Percentiles rank a stretch among this genome's conserved stretches.
These are phyloP conservation scores for Schizopora paradoxa DNA, from an alignment of 1,284 basidiomycete genomes.

Conservation along the genomic window DNA sequence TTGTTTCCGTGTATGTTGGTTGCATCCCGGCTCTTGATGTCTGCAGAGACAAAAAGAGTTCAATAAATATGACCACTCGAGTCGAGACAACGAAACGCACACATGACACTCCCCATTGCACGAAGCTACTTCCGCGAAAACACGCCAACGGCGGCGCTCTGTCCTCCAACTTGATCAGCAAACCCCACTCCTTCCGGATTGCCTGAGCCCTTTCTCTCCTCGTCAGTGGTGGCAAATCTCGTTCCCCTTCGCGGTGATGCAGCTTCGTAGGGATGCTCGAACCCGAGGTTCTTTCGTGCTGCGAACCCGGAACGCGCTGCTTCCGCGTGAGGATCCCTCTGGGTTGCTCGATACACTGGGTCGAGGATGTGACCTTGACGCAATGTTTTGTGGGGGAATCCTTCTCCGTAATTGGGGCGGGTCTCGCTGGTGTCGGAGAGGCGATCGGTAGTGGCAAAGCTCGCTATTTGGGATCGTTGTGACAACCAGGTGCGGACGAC, in stretches of 20 bases:
- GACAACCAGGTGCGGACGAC: too few species aligned
- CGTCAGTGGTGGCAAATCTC: neutral
- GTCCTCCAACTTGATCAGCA: neutral
- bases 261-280: neutral
- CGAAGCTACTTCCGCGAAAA: too few species aligned
- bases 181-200: neutral
- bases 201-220: neutral
- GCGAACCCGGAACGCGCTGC: neutral
- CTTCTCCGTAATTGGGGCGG: too few species aligned
- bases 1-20: too few species aligned
- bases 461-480: too few species aligned
- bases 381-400: slow-evolving; percentile 1
- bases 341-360: neutral
- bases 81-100: too few species aligned
- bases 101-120: too few species aligned
- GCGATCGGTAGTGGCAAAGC: too few species aligned
- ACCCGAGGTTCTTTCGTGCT: neutral
- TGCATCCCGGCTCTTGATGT: too few species aligned
- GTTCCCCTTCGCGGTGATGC: neutral
- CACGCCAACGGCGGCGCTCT: neutral
- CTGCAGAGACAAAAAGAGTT: too few species aligned
- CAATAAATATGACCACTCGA: too few species aligned
- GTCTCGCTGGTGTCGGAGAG: too few species aligned
- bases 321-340: neutral
- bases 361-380: neutral